Evolutionary conservation across 1,284 basidiomycete species (phyloP).

Genomic region (Tilletia horrida): DNA sequence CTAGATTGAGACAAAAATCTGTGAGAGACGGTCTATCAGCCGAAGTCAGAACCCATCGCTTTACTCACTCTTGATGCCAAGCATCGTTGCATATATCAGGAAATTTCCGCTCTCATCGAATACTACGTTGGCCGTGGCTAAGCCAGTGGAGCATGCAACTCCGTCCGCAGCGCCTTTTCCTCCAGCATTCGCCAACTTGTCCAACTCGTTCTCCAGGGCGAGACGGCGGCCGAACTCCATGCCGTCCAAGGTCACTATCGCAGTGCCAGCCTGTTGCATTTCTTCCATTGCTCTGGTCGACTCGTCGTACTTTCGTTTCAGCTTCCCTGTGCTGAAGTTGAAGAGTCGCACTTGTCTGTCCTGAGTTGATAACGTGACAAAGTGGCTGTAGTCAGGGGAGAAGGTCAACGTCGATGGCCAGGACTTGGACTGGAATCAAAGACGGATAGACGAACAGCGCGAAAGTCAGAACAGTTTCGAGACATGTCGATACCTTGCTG

Average conservation of each 20-base stretch:
- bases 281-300: constrained; percentile 85
- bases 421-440: constrained; percentile 69
- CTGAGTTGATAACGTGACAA: constrained; percentile 84
- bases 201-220: constrained; percentile 85
- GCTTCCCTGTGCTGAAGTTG: constrained; percentile 82
- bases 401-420: constrained; percentile 84
- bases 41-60: neutral
- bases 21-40: neutral
- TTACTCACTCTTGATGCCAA: constrained; percentile 83
- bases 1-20: constrained; percentile 57
- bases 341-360: constrained; percentile 92
- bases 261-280: constrained; percentile 73
- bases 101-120: constrained; percentile 98
- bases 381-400: constrained; percentile 80
- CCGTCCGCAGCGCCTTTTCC: constrained; percentile 59
- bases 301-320: constrained; percentile 91
- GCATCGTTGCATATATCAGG: constrained; percentile 82
- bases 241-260: constrained; percentile 86
- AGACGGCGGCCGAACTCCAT: constrained; percentile 99
- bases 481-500: too few relatives aligned
- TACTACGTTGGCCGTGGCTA: constrained; percentile 62
- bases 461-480: too few relatives aligned
- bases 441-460: too few relatives aligned
- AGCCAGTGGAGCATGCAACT: constrained; percentile 34
- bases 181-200: constrained; percentile 60